phyloP scores from a whole-genome alignment of 2,329 filamentous ascomycete species.

The Sporothrix dimorphospora region DNA sequence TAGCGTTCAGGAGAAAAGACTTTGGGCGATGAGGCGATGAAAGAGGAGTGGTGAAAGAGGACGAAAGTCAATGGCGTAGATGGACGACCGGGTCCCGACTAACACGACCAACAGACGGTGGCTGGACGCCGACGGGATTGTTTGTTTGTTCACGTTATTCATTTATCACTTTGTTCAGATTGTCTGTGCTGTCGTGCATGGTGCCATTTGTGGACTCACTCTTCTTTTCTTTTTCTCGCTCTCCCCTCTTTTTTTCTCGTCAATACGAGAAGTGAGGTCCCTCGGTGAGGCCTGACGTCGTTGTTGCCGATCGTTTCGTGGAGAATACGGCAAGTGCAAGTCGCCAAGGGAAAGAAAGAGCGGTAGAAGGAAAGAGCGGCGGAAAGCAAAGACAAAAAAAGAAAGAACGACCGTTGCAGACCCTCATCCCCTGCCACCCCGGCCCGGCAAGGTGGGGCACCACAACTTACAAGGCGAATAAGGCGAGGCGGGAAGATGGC shows the following conservation, averaged over 20 bases:
- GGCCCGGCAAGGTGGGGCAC: neutral
- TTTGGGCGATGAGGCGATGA: neutral
- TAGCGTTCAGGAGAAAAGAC: neutral
- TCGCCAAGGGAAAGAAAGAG: neutral
- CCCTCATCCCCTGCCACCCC: neutral
- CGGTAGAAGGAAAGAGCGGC: neutral
- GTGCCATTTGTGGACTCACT: constrained; percentile 1
- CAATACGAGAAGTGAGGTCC: neutral
- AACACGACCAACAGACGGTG: constrained; percentile 2
- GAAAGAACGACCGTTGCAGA: neutral
- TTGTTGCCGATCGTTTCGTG: neutral
- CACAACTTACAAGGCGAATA: no score
- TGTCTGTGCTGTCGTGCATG: neutral
- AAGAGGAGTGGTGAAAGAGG: neutral
- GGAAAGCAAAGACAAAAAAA: neutral
- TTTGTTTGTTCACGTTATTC: neutral
- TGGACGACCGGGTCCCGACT: neutral
- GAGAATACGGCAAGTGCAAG: neutral
- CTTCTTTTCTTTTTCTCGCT: neutral
- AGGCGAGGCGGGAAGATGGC: neutral
- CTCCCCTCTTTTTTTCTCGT: neutral
- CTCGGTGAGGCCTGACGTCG: constrained; percentile 4
- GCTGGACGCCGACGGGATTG: neutral
- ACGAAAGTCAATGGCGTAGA: neutral
- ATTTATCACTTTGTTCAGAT: no score